phyloP scores from a whole-genome alignment of 176 grass and related monocot genomes.

The Tillandsia leiboldiana region DNA sequence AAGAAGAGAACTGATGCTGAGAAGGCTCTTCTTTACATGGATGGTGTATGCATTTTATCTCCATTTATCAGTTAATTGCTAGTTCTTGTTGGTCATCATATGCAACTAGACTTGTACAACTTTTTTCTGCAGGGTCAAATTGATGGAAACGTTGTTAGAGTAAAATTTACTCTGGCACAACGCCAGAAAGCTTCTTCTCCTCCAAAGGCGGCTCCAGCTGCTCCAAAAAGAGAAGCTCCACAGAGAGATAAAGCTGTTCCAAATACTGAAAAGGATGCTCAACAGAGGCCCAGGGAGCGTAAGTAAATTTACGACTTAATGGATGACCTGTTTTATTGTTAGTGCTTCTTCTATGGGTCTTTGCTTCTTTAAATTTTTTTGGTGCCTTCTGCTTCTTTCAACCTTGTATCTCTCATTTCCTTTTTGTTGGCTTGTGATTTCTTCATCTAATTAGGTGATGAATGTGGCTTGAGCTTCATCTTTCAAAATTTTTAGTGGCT shows the following conservation, averaged over 20 bases:
- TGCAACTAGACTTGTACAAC: not conserved
- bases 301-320: conserved; percentile 19
- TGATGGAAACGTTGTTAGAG: conserved; percentile 85
- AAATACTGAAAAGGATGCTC: conserved; percentile 63
- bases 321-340: not conserved
- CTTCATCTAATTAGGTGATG: not conserved
- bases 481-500: not conserved
- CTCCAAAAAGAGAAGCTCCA: conserved; percentile 61
- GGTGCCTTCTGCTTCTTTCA: not conserved
- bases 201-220: conserved; percentile 35
- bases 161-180: conserved; percentile 77
- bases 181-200: conserved; percentile 71
- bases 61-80: not conserved
- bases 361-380: not conserved
- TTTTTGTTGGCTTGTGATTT: not conserved
- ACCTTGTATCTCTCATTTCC: not conserved
- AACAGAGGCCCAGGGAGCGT: conserved; percentile 46
- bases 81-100: not conserved
- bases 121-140: conserved; percentile 68
- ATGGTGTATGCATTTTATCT: conserved; percentile 62
- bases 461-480: not conserved
- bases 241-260: conserved; percentile 63
- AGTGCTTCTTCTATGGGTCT: not conserved
- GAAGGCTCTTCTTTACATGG: conserved; percentile 99
- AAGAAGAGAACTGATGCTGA: conserved; percentile 93